A percentile compares a stretch with the other conserved stretches of the same genome.
Evolutionary conservation across 257 asterid genomes (phyloP).

Genomic region (Scutellaria galericulata): DNA sequence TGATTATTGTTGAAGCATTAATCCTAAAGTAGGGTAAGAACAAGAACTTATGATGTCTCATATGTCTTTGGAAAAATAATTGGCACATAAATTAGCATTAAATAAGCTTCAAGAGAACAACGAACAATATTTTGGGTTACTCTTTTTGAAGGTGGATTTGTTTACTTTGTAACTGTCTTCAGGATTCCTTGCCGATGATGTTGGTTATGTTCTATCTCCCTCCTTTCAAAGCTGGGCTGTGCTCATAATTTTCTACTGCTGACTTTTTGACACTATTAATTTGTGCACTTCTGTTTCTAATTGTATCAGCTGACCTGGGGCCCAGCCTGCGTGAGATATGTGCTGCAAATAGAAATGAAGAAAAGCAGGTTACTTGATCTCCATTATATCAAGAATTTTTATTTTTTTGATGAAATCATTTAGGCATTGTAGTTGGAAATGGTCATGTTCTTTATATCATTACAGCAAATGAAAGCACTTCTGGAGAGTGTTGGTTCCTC

Average conservation of each 20-base stretch:
- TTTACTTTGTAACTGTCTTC: not conserved
- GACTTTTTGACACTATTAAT: constrained; percentile 22
- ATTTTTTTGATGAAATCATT: constrained; percentile 21
- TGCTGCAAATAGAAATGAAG: constrained; percentile 89
- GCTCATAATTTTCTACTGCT: constrained; percentile 22
- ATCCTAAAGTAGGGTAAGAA: constrained; percentile 3
- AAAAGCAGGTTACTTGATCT: constrained; percentile 73
- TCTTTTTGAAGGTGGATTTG: not conserved
- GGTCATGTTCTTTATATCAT: constrained; percentile 28
- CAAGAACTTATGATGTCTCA: constrained; percentile 6
- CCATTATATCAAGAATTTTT: constrained; percentile 27
- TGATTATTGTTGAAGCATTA: not conserved
- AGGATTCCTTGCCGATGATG: not conserved
- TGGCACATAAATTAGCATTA: not conserved
- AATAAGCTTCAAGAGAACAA: too few species aligned
- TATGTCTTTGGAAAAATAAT: not conserved
- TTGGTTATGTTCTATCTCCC: constrained; percentile 15
- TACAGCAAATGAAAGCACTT: constrained; percentile 96
- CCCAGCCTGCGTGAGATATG: constrained; percentile 88
- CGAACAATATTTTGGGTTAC: constrained; percentile 13
- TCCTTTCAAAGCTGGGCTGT: constrained; percentile 26
- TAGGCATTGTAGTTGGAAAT: constrained; percentile 17
- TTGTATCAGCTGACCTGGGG: constrained; percentile 66
- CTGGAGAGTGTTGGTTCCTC: constrained; percentile 81
- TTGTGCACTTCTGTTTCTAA: constrained; percentile 30